phyloP scores from a whole-genome alignment of 768 basidiomycete species.

The Phanerochaete carnosa region DNA sequence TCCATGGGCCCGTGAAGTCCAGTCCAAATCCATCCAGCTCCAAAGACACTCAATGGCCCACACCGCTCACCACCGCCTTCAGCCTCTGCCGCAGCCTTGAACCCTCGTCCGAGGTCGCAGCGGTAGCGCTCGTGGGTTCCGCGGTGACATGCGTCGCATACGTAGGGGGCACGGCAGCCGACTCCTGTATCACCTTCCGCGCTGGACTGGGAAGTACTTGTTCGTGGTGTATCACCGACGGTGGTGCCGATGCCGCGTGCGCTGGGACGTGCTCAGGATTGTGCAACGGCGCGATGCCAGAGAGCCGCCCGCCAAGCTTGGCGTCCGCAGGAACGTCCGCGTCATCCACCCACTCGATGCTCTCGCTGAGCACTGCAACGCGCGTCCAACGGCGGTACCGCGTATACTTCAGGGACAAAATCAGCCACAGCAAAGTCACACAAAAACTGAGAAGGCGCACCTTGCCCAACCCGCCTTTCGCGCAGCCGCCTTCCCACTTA shows the following conservation, averaged over 20 bases:
- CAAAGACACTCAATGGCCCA: not conserved
- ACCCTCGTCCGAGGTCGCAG: constrained; percentile 15
- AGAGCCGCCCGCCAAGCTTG: constrained; percentile 18
- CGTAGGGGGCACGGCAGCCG: not conserved
- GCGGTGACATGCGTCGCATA: not conserved
- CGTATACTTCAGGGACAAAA: constrained; percentile 55
- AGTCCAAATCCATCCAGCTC: not conserved
- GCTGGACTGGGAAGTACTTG: not conserved
- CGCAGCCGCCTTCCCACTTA: constrained; percentile 82
- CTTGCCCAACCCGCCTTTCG: constrained; percentile 85
- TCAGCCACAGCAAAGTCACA: not conserved
- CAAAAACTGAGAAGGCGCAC: constrained; percentile 29
- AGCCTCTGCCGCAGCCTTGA: constrained; percentile 20
- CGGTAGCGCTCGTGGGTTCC: not conserved
- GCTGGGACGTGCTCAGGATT: not conserved
- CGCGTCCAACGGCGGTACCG: constrained; percentile 85
- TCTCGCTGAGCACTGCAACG: constrained; percentile 74
- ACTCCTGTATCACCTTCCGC: not conserved
- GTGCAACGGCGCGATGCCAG: not conserved
- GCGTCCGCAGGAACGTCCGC: constrained; percentile 22
- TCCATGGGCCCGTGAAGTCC: not conserved
- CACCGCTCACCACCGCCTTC: constrained; percentile 23
- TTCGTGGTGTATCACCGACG: not conserved
- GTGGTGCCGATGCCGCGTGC: not conserved
- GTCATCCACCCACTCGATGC: constrained; percentile 50